Base-by-base conservation (phyloP, 2,329 filamentous ascomycete genomes). In the Lasiodiplodia gonubiensis region DNA sequence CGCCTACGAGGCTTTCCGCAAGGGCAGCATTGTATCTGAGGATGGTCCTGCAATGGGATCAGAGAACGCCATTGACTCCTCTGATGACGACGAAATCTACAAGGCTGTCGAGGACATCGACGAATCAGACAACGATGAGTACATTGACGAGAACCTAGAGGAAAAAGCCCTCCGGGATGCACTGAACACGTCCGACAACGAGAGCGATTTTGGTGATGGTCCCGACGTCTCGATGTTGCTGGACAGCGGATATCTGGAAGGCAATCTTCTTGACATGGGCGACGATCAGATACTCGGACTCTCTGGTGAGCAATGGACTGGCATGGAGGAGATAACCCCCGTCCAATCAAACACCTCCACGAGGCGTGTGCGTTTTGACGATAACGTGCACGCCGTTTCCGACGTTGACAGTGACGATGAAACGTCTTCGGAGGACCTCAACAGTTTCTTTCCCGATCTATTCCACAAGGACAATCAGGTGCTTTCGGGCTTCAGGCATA, bases 111-210 rank as follows among this genome's bases (percentile, higher is more conserved):
- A 94, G 75, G 88, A 93, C 61, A 90, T 96, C 69, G 92, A 87
- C 71, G 92, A 61, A 6, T 63, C 57, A 0, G 66, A 94, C 72
- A 90, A 88, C 12, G 92, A 94, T 70, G 90, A 92, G 70, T 92
- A 94, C 77, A 90, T 94, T 84, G 88, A 94, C 67, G 86, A 91
- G 74, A 87, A 89, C 84, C 86, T 88, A 82, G 92, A 95, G 86
- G 92, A 93, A 82, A 85, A 89, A 77, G 87, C 90, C 72, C 92
- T 94, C 70, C 83, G 92, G 11, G 73, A 75, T 64, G 75, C 66
- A 3, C 37, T 54, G 23, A 61, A 37, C 23, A 53, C 66, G 10
- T 67, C 66, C 21, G 66, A 67, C 66, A 63, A 67, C 49, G 66
- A 67, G 16, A 67, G 55, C 59, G 66, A 69, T 10, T 52, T 49